phyloP scores from a whole-genome alignment of 2,329 filamentous ascomycete genomes.

The Diaporthe vexans region DNA sequence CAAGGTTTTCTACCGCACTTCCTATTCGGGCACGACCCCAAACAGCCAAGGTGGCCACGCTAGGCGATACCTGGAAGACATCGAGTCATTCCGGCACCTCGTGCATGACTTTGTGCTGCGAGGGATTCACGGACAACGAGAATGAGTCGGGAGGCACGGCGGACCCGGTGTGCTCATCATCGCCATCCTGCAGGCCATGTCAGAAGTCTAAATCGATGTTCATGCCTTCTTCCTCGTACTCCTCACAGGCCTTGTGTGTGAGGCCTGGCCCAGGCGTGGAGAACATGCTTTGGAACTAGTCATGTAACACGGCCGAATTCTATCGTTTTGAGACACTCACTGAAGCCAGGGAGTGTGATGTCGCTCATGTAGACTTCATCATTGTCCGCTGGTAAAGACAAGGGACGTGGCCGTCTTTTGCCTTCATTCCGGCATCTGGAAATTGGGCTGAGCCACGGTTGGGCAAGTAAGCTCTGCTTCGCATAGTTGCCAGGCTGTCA shows the following conservation, averaged over 20 bases:
- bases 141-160: neutral
- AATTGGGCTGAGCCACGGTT: too few relatives aligned
- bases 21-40: slow-evolving; percentile 18
- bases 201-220: slow-evolving; percentile 28
- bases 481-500: neutral
- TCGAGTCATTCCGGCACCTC: slow-evolving; percentile 11
- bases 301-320: neutral
- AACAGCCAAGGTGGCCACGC: slow-evolving; percentile 23
- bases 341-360: neutral
- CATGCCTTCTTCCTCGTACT: neutral
- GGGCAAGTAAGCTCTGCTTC: neutral
- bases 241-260: neutral
- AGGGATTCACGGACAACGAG: neutral
- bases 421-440: neutral
- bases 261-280: slow-evolving; percentile 9
- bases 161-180: neutral
- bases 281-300: slow-evolving; percentile 4
- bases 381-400: neutral
- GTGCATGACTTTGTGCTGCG: neutral
- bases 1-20: slow-evolving; percentile 3
- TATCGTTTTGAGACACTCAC: neutral
- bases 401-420: neutral
- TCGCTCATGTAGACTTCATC: neutral
- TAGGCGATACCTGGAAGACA: neutral
- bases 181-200: neutral